Evolutionary conservation across 2,329 filamentous ascomycete genomes (phyloP), one percentile per base, ranked within the genome.

Genomic region (Fusarium sp.): DNA sequence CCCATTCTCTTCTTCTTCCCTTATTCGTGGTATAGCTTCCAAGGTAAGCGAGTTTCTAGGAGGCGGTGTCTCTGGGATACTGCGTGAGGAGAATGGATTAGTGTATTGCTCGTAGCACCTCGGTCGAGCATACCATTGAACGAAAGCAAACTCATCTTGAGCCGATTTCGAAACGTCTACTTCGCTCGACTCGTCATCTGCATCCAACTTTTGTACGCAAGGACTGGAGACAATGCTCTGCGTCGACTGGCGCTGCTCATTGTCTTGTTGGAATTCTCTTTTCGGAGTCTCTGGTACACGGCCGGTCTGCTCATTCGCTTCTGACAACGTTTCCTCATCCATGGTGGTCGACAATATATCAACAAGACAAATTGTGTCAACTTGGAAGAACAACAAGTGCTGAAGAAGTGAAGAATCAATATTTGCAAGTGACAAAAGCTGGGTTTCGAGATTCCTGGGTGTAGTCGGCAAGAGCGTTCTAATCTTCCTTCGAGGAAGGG

Each of bases 1-100:
- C 40, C 10, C 6, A 1, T 16, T 55, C 51, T 42, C 33, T 53
- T 2, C n/a, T 20, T 29, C 56, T 4, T n/a, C 56, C 9, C 16
- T 17, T 11, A 7, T 51, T 35, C 10, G 20, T 27, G 22, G 22
- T 5, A 38, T 6, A 17, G 20, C 6, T 3, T 31, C 38, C 10
- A n/a, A 29, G 29, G 20, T 36, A 17, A 12, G 24, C 3, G 31
- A 49, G 3, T 55, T 49, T 24, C 35, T 49, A 6, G 53, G 38
- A 11, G 60, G 51, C 6, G 73, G 77, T 9, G 76, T 78, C 42
- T 66, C 75, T 22, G 67, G 69, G 8, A 79, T 69, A 3, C 78
- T 79, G 6, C 2, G 1, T 4, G 6, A 14, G 27, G 38, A n/a
- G 17, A 22, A n/a, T 67, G 27, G 69, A 44, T 35, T 12, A n/a